Base-by-base conservation (phyloP, 257 asterid species). In the Solanum chilense region DNA sequence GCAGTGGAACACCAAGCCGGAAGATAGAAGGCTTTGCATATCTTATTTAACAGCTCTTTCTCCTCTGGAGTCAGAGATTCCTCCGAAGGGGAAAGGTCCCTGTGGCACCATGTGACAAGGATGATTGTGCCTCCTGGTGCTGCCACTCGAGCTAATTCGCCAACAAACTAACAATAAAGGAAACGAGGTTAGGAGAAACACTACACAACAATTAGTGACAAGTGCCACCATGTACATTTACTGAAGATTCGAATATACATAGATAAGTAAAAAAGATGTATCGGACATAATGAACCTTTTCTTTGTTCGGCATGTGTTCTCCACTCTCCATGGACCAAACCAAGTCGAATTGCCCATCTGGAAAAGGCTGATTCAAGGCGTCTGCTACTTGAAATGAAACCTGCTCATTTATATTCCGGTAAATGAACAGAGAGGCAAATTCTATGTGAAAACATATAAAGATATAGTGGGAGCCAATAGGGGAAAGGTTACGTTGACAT, bases 271-370 rank as follows among this genome's bases (percentile, higher is more conserved):
- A 76, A 56, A 9, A 45, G 2, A 14, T 49, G 84, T 62, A 14
- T 27, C 35, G 37, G 52, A 88, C 15, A 49, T 76, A 33, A 41
- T 33, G 78, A 87, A 97, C 99, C 98, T 97, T 96, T 75, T 93
- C 56, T 90, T 97, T 97, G 90, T 97, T 94, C 3, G 98, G 99
- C 99, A 97, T 97, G 95, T 97, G 99, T 90, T 97, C 99, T 21
- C 99, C 99, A 85, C 99, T 97, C 94, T 97, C 99, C 99, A 97
- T 94, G 86, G 99, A 97, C 99, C 99, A 96, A 86, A 95, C 98
- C 89, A 97, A 62, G 91, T 97, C 97, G 42, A 94, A 97, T 85
- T 94, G 82, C 18, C 97, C 96, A 90, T 95, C 98, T 13, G 96
- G 92, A 90, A 97, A 97, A 15, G 99, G 99, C 85, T 97, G 99